Evolutionary conservation across 192 early-diverging fungal genomes (phyloP).

Genomic region (Coemansia sp.): DNA sequence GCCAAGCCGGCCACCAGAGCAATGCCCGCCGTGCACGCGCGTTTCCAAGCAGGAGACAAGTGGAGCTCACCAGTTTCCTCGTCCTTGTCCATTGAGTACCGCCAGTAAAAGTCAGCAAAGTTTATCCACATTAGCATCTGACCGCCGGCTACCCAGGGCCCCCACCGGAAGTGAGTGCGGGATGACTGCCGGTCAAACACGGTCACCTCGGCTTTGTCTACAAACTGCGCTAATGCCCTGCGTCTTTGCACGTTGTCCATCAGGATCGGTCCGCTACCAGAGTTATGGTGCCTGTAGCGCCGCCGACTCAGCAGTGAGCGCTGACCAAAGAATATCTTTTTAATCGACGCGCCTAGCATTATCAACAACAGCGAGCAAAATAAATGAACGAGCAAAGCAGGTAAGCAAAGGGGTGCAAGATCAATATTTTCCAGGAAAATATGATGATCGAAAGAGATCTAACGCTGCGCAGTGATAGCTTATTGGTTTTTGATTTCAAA

Average conservation of each 20-base stretch:
- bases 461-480: too few relatives aligned
- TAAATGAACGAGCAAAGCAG: not conserved
- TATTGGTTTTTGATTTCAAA: too few relatives aligned
- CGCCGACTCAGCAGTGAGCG: not conserved
- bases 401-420: not conserved
- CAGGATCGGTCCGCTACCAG: not conserved
- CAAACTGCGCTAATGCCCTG: constrained; percentile 26
- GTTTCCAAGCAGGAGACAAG: constrained; percentile 34
- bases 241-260: constrained; percentile 29
- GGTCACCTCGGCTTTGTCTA: constrained; percentile 7
- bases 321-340: not conserved
- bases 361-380: not conserved
- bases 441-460: too few relatives aligned
- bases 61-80: constrained; percentile 35
- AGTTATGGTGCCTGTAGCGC: not conserved
- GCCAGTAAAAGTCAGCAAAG: constrained; percentile 54
- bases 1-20: constrained; percentile 27
- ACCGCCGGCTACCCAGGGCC: constrained; percentile 42
- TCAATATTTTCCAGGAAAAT: too few relatives aligned
- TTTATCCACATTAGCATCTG: constrained; percentile 49
- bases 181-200: constrained; percentile 27
- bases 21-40: constrained; percentile 26
- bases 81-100: constrained; percentile 40
- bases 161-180: constrained; percentile 38
- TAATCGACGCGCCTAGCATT: not conserved